Evolutionary conservation across 1,139 yeast genomes (phyloP), one percentile per base, ranked within the genome.

Genomic region (Komagataea norvegica): DNA sequence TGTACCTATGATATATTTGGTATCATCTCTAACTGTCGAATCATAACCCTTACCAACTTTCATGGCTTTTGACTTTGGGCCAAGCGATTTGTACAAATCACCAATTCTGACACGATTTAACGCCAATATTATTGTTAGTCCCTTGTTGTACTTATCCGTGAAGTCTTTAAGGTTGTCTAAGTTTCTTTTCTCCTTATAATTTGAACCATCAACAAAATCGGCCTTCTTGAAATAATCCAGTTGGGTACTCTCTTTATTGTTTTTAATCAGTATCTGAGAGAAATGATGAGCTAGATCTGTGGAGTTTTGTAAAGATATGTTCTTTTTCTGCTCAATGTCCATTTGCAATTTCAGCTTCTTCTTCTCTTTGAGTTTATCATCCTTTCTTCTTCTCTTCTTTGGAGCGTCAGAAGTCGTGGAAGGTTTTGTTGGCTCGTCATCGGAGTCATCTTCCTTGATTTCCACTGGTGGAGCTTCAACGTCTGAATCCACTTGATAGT

Each of bases 181-280:
- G 0, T 40, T 41, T 41, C 57, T 43, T 9, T 26, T 23, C n/a
- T 44, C 44, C 29, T 52, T 52, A 34, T 53, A 53, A 25, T 52
- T 52, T 2, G 56, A 53, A 8, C 51, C 55, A 43, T 53, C 56
- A 19, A 52, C 54, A 30, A 53, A 53, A 29, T 52, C 56, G 14
- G 45, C 33, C 37, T 52, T 53, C 37, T 51, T 52, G 42, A 53
- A 53, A 33, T 52, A 53, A 34, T 53, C 57, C 20, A 53, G 33
- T 27, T 52, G 56, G 16, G 57, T 52, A 10, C 47, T 40, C 15
- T 52, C 50, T 8, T 40, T 24, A 24, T 49, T 43, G 16, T 43
- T 25, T 31, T 51, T 48, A 7, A 46, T 43, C n/a, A 52, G 34
- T 3, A 53, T 23, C 21, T 44, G 48, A 6, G 57, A 47, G 36